Percentiles rank a stretch among this genome's conserved stretches.
Evolutionary conservation across 305 asterid genomes (phyloP).

Genomic region (Salvia sclarea): DNA sequence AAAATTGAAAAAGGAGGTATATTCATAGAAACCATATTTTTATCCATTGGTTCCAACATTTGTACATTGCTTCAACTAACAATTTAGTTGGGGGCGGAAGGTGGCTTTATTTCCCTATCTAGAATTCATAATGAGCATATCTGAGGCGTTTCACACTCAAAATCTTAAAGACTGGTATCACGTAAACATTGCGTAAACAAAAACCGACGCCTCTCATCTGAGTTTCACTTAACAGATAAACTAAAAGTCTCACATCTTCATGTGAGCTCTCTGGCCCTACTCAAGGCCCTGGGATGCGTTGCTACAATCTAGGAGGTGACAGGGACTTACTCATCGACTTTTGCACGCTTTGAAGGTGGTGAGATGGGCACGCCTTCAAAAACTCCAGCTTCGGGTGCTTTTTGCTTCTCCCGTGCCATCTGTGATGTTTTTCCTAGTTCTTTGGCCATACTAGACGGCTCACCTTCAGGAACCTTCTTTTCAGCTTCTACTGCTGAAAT

Average conservation of each 20-base stretch:
- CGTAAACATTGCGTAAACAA: not conserved
- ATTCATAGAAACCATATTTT: slow-evolving; percentile 30
- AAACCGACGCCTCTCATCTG: not conserved
- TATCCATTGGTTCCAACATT: slow-evolving; percentile 24
- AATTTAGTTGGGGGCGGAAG: not conserved
- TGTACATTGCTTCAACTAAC: not conserved
- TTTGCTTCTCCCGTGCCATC: slow-evolving; percentile 38
- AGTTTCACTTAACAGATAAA: slow-evolving; percentile 11
- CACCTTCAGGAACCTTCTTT: slow-evolving; percentile 33
- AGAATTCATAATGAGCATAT: not conserved
- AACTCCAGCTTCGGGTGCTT: slow-evolving; percentile 31
- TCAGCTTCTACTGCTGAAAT: slow-evolving; percentile 32
- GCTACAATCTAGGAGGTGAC: not conserved
- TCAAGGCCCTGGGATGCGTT: slow-evolving; percentile 9
- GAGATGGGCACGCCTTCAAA: slow-evolving; percentile 31
- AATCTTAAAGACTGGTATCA: slow-evolving; percentile 20
- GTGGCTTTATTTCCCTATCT: not conserved
- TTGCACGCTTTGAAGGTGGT: slow-evolving; percentile 67
- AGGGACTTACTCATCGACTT: slow-evolving; percentile 41
- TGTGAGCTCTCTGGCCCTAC: slow-evolving; percentile 21
- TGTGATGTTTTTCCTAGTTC: slow-evolving; percentile 36
- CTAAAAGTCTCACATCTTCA: slow-evolving; percentile 12
- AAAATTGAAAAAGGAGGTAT: not conserved
- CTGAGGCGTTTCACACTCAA: slow-evolving; percentile 5
- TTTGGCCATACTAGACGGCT: slow-evolving; percentile 18